Evolutionary conservation across 1,139 yeast genomes (phyloP), one percentile per base, ranked within the genome.

Genomic region (Torulaspora pretoriensis): DNA sequence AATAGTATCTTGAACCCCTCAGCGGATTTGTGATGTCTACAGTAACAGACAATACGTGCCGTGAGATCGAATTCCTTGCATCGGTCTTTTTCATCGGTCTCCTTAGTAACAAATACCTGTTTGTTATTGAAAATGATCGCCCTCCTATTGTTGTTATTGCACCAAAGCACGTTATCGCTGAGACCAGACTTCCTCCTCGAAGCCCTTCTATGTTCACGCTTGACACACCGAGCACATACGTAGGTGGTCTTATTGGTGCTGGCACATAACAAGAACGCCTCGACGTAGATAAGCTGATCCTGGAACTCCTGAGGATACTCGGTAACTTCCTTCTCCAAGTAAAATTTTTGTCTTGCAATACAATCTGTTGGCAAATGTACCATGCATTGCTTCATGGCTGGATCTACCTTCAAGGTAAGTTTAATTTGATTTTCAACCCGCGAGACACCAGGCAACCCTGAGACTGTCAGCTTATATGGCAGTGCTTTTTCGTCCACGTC

Each of bases 361-460:
- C 94, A 78, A 62, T 90, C 95, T 42, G 87, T 77, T 1, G 97
- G 95, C 35, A 92, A 68, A 61, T 86, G 92, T 31, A 92, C 66
- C 47, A 87, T 68, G 46, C 74, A 73, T 60, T 86, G 83, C 6
- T 76, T 74, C 4, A 95, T 94, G 8, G 87, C 77, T 2, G 95
- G 96, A 27, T 79, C 73, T 39, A 88, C 69, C 6, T 77, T 66
- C 25, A 92, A 68, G 41, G 77, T 74, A 46, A 92, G 70, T 63
- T 88, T 90, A 61, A 90, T 87, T 68, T 92, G 97, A 16, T 97
- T 92, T 67, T 92, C 98, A 4, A 92, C 97, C 53, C 98, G 77
- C 8, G 96, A 87, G 55, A 80, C 80, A 8, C 75, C 67, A 1
- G 97, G 97, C 40, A 90, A 68, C 45, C 81, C 83, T 9, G 73